Conservation (phyloP, 768 basidiomycete species). For the Leucocoprinus sp. region DNA sequence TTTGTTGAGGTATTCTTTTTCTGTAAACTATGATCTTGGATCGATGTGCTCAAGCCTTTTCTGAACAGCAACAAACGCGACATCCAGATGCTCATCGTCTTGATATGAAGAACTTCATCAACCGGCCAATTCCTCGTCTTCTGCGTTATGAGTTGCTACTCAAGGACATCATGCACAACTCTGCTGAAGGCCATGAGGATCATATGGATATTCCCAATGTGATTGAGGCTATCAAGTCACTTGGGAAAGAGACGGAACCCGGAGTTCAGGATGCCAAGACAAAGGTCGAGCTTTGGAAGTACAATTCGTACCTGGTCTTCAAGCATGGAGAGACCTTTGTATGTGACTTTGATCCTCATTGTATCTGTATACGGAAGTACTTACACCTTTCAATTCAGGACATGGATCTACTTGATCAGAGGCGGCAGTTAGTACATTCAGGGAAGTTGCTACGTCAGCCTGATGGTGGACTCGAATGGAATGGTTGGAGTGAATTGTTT, state of each 20-base stretch:
- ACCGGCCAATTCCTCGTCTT: conserved; percentile 84
- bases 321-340: conserved; percentile 69
- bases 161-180: conserved; percentile 70
- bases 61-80: conserved; percentile 21
- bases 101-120: conserved; percentile 91
- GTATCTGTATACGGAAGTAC: too few relatives aligned
- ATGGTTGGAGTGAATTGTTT: conserved; percentile 77
- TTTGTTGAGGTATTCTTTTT: conserved; percentile 65
- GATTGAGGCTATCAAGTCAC: conserved; percentile 76
- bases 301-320: conserved; percentile 71
- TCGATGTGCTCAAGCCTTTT: background rate
- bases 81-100: conserved; percentile 73
- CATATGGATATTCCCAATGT: conserved; percentile 75
- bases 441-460: conserved; percentile 78
- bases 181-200: conserved; percentile 72
- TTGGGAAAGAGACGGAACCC: conserved; percentile 83
- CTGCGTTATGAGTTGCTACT: conserved; percentile 84
- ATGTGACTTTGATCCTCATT: conserved; percentile 3
- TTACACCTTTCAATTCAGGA: conserved; percentile 34
- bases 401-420: conserved; percentile 83
- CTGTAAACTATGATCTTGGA: background rate
- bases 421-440: conserved; percentile 75
- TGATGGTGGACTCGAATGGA: conserved; percentile 71
- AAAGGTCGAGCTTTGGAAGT: conserved; percentile 87
- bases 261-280: conserved; percentile 80